Percentiles rank a stretch among this genome's conserved stretches.
Evolutionary conservation across 2,329 filamentous ascomycete species (phyloP).

Genomic region (Coniochaeta sp.): DNA sequence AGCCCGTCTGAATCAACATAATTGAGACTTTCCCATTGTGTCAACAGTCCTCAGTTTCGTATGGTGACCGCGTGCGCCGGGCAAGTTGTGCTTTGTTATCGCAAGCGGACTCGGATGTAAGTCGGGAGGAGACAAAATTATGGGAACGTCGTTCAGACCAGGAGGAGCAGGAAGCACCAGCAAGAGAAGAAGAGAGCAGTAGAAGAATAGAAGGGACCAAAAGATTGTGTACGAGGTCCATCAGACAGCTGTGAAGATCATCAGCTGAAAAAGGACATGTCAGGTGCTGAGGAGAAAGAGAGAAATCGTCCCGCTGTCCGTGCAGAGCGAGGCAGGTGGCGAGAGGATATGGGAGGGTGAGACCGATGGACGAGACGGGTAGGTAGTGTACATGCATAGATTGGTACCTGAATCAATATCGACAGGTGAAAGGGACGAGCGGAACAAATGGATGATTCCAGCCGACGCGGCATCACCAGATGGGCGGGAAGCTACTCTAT

Average conservation of each 20-base stretch:
- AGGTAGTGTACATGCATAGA: background rate
- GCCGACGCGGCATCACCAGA: conserved; percentile 2
- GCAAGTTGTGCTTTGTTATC: background rate
- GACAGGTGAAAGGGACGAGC: background rate
- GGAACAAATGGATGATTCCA: background rate
- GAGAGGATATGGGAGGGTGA: background rate
- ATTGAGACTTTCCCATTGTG: conserved; percentile 13
- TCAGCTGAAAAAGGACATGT: background rate
- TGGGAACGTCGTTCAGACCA: conserved; percentile 6
- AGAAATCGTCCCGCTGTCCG: conserved; percentile 2
- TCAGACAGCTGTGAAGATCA: background rate
- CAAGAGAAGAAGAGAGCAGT: conserved; percentile 2
- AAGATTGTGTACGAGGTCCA: background rate
- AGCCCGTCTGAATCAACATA: conserved; percentile 16
- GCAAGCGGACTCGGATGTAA: background rate
- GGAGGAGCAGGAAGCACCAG: background rate
- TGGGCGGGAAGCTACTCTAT: background rate
- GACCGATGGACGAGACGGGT: conserved; percentile 7
- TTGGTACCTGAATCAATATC: background rate
- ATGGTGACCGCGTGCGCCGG: background rate
- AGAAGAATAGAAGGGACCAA: background rate
- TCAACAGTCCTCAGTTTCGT: background rate
- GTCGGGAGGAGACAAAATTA: conserved; percentile 3
- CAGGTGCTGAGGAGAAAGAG: conserved; percentile 1
- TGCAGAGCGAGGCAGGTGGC: background rate